Evolutionary conservation across 148 eudicot species (phyloP), one percentile per base, ranked within the genome.

Genomic region (Rhododendron vialii): DNA sequence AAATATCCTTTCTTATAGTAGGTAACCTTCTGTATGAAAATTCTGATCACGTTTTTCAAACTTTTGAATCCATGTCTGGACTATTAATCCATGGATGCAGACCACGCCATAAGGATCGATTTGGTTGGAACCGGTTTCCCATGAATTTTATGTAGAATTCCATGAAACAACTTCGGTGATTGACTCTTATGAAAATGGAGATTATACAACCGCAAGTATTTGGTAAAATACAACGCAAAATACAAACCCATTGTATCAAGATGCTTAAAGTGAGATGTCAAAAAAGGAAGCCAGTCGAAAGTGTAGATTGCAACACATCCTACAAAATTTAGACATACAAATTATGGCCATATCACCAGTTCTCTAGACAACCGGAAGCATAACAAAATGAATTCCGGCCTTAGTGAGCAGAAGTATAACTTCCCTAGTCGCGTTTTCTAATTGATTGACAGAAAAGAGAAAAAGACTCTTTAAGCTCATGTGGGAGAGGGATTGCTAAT

Each of bases 401-500:
- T 87, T 15, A 78, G 69, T n/a, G 67, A 69, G 89, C 10, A 38
- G 53, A 63, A 80, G 80, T 15, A 57, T 87, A 33, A 75, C 87
- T 67, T 78, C 80, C 50, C 8, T 87, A 86, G 38, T 30, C 38
- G 13, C 36, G 38, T 51, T 86, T 92, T 76, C 73, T 89, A 43
- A 95, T 63, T 38, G 98, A 89, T 83, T 85, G 89, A 79, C 90
- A 92, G 87, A 95, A 95, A 71, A 87, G 86, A 41, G 92, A 82
- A 89, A 95, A 95, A 4, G 94, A 89, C 28, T 87, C 93, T 85
- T 89, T 92, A 8, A 93, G 84, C 65, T 95, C 98, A 14, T 90
- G 86, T 14, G 96, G 90, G 57, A 95, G 94, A 47, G 94, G 92
- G n/a, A 95, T 48, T 47, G 95, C 90, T 87, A 96, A 79, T 35